Base-by-base conservation (phyloP, 306 rosid genomes). In the Cicer arietinum region DNA sequence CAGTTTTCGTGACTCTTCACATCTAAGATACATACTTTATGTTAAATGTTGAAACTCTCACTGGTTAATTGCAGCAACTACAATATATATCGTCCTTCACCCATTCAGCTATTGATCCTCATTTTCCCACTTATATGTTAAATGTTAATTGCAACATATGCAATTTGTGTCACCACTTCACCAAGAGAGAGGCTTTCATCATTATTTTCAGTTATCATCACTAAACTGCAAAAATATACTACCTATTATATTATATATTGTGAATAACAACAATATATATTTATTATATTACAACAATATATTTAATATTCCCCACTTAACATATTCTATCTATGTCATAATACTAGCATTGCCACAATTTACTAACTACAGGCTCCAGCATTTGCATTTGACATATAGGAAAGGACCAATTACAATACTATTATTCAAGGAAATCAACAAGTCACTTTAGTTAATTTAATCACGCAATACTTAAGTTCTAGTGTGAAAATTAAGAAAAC, bases 381-480 rank as follows among this genome's bases (percentile, higher is more conserved):
- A 11, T 10, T 59, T 25, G 6, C 37, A 59, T 59, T 2, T 59
- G 43, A 12, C 43, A 30, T 30, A 3, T 59, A 5, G 65, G 9
- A 12, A 59, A 1, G 64, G 7, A 58, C 42, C 62, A 56, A 7
- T 8, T 56, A 56, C 62, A 56, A 18, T 22, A 20, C 8, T 30
- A 30, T 30, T 30, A 30, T 30, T 30, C 5, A 30, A 30, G 37
- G 4, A 30, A 30, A 30, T 68, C 73, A 47, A 37, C 9, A n/a
- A 69, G 35, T 18, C n/a, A 69, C 47, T 69, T 14, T 14, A 18
- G 74, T 35, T 60, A 60, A 60, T 35, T 48, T 35, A 50, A 69
- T 52, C 22, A 16, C 18, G 39, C 14, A 37, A 37, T 51, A 35
- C 14, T 16, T 8, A 10, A 45, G 7, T 53, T 71, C 52, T 7